Base-by-base conservation (phyloP, 225 moss, liverwort and hornwort genomes). In the Neckera pumila region DNA sequence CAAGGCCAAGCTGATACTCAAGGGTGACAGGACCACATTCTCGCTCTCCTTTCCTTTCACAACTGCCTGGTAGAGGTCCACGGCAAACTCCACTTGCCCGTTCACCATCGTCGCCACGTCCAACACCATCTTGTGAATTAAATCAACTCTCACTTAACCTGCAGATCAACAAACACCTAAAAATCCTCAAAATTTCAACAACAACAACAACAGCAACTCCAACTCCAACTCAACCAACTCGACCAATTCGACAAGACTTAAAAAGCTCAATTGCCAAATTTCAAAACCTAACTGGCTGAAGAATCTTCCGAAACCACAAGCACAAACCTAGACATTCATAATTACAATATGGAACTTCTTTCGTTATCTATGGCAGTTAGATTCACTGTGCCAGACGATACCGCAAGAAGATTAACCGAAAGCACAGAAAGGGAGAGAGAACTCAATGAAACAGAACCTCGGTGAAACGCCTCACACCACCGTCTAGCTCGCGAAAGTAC, bases 21-120 rank as follows among this genome's bases (percentile, higher is more conserved):
- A 87, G 4, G 99, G 97, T 22, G 99, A 99, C 84, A 99, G 51
- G 27, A 93, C 92, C 79, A 91, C 94, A 92, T 99, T 97, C 82
- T 90, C 93, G 77, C 88, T 90, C 81, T 90, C 95, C 81, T 93
- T 90, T 27, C 89, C 89, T 87, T 90, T 91, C 65, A 93, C 90
- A 51, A 96, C 89, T 59, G 90, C 91, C 73, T 96, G 94, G 89
- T 90, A 94, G 63, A 99, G 71, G 14, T 95, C 93, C 49, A 96
- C 26, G 3, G 96, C 87, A 60, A 97, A 96, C 87, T 93, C 97
- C 31, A 94, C 88, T 89, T 94, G 95, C 69, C 92, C 93, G 25
- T 89, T 72, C 77, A 95, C 92, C 47, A 94, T 91, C n/a, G 93
- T 79, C 67, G 90, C 95, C 70, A 93, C 89, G 56, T 93, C 93